Evolutionary conservation across 202 grass and related monocot genomes (phyloP).

Genomic region (Zoysia matrella): DNA sequence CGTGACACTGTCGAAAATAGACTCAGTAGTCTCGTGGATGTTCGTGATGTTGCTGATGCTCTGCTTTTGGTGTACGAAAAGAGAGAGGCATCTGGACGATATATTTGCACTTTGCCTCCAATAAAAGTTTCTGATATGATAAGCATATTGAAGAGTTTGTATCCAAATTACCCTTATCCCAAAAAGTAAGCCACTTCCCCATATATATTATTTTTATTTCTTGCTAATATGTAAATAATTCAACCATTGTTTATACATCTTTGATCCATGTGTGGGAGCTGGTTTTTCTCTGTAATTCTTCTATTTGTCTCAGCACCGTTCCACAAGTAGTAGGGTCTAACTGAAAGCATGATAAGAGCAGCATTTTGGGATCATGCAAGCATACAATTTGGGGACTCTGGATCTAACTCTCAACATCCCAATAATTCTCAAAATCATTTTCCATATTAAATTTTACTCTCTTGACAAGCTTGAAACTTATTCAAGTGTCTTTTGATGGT

Average conservation of each 20-base stretch:
- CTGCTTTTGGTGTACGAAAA: constrained; percentile 70
- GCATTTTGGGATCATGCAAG: background rate
- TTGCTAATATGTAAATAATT: background rate
- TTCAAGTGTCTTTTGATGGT: constrained; percentile 5
- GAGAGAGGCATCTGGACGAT: constrained; percentile 55
- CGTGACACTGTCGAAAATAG: constrained; percentile 57
- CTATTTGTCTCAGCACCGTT: background rate
- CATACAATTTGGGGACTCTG: background rate
- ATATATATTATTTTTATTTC: background rate
- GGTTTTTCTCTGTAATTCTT: background rate
- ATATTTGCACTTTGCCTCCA: constrained; percentile 50
- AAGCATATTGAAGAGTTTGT: constrained; percentile 55
- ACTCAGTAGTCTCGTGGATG: constrained; percentile 59
- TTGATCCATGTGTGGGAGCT: background rate
- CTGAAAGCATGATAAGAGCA: background rate
- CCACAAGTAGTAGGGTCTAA: background rate
- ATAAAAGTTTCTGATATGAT: constrained; percentile 57
- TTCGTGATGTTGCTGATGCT: constrained; percentile 71
- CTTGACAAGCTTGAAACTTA: constrained; percentile 2
- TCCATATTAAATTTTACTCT: background rate
- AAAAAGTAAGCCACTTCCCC: constrained; percentile 56
- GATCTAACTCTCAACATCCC: background rate
- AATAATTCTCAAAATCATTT: background rate
- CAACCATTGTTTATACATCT: background rate
- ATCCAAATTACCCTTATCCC: constrained; percentile 65